Base-by-base conservation (phyloP, 139 green algal genomes). In the Nannochloris sp. region DNA sequence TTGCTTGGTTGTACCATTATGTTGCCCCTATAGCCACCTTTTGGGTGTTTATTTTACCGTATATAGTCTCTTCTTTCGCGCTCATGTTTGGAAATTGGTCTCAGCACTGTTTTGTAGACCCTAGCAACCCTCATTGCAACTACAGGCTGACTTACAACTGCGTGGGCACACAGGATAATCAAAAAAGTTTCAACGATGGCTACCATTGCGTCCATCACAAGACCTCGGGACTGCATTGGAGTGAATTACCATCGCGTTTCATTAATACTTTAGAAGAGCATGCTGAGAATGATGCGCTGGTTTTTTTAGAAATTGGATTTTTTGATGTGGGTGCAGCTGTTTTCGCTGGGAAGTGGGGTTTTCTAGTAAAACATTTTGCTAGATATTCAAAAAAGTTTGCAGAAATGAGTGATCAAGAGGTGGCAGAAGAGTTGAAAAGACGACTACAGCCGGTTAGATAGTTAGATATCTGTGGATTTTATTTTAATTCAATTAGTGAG, bases 11-110 rank as follows among this genome's bases (percentile, higher is more conserved):
- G 30, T 86, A 66, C 62, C 55, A 44, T 4, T n/a, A n/a, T n/a
- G 12, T 68, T 25, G 83, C 77, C 48, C 54, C 66, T 3, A 48
- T 82, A 7, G 81, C 80, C 14, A 83, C 85, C 0, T 55, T 85
- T 12, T 95, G 87, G 84, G 72, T 77, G 13, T 32, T 96, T 7
- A 6, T 89, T 25, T 9, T 93, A 23, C 90, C 90, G 4, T 85
- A 88, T 34, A 34, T 82, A 4, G 15, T 96, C 0, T 74, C 79
- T 14, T 88, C 80, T 4, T 71, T 96, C 5, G 80, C 84, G 0
- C 72, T 96, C 27, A 93, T 92, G 87, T 89, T 97, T 71, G 90
- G 90, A 33, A 96, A 96, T 73, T 96, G 87, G 85, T 89, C 71
- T 54, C 90, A 97, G 80, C 90, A 97, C 76, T 69, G 91, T 0